Percentiles rank a stretch among this genome's conserved stretches.
Evolutionary conservation across 2,329 filamentous ascomycete species (phyloP).

Genomic region (Aspergillus hiratsukae): DNA sequence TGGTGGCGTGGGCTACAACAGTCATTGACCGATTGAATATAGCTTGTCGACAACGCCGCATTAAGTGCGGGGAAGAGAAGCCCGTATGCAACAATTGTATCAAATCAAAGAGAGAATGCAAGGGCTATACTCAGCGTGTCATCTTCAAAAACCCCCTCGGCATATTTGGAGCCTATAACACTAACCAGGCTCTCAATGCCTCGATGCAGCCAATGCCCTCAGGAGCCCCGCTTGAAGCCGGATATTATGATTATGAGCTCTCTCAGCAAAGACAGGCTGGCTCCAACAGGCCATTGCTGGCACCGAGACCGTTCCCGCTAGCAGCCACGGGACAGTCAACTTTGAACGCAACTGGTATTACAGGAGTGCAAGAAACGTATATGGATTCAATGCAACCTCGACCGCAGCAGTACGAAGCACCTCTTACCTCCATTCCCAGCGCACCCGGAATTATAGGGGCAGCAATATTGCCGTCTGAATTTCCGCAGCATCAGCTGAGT

Average conservation of each 20-base stretch:
- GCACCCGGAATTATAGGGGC: neutral
- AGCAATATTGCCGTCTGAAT: neutral
- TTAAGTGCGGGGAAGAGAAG: slow-evolving; percentile 89
- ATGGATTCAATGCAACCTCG: slow-evolving; percentile 16
- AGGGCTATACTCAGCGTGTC: slow-evolving; percentile 40
- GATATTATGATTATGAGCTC: slow-evolving; percentile 18
- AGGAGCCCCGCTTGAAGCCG: slow-evolving; percentile 14
- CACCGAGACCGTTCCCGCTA: slow-evolving; percentile 24
- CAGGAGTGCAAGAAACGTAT: slow-evolving; percentile 2
- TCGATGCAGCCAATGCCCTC: slow-evolving; percentile 20
- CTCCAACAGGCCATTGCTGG: slow-evolving; percentile 32
- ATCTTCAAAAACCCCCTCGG: slow-evolving; percentile 40
- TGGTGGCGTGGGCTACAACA: neutral
- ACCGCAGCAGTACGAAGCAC: neutral
- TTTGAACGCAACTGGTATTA: slow-evolving; percentile 3
- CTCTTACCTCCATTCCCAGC: neutral
- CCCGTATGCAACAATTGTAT: slow-evolving; percentile 45
- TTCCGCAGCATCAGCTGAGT: neutral
- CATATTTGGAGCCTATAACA: slow-evolving; percentile 23
- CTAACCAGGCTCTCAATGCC: slow-evolving; percentile 15
- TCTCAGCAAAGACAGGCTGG: slow-evolving; percentile 25
- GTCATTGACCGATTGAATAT: slow-evolving; percentile 11
- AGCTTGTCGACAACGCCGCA: slow-evolving; percentile 90
- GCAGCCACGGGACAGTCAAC: slow-evolving; percentile 9
- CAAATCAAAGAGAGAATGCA: slow-evolving; percentile 44